Evolutionary conservation across 306 rosid species (phyloP).

Genomic region (Vigna radiata): DNA sequence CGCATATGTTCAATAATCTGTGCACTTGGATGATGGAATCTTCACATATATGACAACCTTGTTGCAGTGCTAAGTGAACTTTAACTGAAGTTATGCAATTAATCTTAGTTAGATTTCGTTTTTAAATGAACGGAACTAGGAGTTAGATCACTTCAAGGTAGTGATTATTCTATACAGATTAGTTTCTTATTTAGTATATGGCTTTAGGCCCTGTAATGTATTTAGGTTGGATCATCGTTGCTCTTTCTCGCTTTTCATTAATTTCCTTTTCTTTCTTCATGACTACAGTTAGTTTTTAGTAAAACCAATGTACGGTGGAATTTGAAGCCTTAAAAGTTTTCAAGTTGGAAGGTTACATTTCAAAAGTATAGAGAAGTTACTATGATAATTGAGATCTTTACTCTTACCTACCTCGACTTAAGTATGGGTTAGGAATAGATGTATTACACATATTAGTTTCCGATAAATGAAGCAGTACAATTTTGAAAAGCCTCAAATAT

Average conservation of each 20-base stretch:
- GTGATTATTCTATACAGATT: not conserved
- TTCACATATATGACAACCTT: not conserved
- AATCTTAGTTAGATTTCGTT: not conserved
- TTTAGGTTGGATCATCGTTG: not conserved
- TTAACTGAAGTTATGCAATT: not conserved
- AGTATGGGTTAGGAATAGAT: not conserved
- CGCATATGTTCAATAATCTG: not conserved
- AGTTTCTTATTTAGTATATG: not conserved
- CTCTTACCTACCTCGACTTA: not conserved
- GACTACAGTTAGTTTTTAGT: not conserved
- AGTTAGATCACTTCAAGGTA: not conserved
- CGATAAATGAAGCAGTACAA: not conserved
- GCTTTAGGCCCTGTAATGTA: not conserved
- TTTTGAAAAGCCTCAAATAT: not conserved
- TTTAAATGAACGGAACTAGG: not conserved
- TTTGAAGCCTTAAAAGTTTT: not conserved
- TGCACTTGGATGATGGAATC: not conserved
- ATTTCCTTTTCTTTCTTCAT: no score
- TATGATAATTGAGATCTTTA: not conserved
- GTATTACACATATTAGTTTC: not conserved
- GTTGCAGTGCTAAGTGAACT: not conserved
- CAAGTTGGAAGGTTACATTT: not conserved
- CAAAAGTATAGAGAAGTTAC: not conserved
- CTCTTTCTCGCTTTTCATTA: not conserved
- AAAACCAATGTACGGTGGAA: not conserved